Conservation (phyloP, 1,139 yeast species). For the Suhomyces anneliseae region DNA sequence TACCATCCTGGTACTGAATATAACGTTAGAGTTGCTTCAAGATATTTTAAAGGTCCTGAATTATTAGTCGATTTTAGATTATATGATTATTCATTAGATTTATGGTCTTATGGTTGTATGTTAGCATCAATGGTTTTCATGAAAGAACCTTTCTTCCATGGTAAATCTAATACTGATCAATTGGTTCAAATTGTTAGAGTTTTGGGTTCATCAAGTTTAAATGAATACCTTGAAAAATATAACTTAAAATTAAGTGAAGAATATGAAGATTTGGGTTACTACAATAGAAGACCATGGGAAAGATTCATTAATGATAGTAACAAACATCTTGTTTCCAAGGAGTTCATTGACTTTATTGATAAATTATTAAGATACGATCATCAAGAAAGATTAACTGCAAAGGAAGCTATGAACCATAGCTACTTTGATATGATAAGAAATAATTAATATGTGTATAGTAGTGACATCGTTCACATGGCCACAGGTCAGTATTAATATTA, state of each 20-base stretch:
- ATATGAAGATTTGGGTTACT: constrained; percentile 79
- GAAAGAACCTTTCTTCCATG: constrained; percentile 97
- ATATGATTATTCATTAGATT: constrained; percentile 91
- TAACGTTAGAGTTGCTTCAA: constrained; percentile 96
- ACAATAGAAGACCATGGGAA: constrained; percentile 87
- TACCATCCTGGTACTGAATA: constrained; percentile 94
- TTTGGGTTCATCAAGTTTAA: constrained; percentile 84
- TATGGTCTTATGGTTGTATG: constrained; percentile 98
- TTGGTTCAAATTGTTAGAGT: constrained; percentile 92
- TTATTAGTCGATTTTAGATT: constrained; percentile 87
- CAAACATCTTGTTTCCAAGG: constrained; percentile 63
- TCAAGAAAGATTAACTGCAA: constrained; percentile 90
- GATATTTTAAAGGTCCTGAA: constrained; percentile 98
- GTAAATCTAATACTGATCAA: constrained; percentile 94
- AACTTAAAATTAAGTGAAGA: constrained; percentile 75
- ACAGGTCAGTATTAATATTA: not conserved
- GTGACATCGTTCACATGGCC: not conserved
- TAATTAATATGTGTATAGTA: constrained; percentile 5
- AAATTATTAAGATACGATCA: constrained; percentile 87
- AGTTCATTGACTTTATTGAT: constrained; percentile 81
- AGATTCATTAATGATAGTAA: constrained; percentile 75
- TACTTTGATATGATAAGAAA: constrained; percentile 48
- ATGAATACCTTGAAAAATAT: constrained; percentile 72
- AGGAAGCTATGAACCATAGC: constrained; percentile 89
- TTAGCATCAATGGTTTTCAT: constrained; percentile 95